Evolutionary conservation across 208 protist genomes (phyloP).

Genomic region (Wallacemonas sp.): DNA sequence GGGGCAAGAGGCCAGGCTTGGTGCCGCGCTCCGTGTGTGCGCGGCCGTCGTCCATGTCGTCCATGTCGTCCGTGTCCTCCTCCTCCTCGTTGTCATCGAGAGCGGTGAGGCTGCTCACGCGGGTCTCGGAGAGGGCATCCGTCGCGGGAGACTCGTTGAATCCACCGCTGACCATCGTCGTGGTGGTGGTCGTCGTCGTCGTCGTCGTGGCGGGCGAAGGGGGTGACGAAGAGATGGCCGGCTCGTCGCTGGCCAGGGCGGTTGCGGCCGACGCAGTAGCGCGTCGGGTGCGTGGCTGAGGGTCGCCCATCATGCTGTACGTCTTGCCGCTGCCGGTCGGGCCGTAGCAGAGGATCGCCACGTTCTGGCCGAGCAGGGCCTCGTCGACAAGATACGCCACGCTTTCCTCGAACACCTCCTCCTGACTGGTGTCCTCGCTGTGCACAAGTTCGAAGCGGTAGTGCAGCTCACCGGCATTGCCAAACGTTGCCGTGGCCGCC

Average conservation of each 20-base stretch:
- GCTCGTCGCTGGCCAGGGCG: no score
- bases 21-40: slow-evolving; percentile 21
- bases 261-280: slow-evolving; percentile 2
- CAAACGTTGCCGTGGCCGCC: slow-evolving; percentile 21
- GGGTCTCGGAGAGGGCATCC: slow-evolving; percentile 9
- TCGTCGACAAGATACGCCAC: slow-evolving; percentile 80
- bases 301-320: slow-evolving; percentile 88
- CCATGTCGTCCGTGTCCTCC: slow-evolving; percentile 13
- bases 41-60: slow-evolving; percentile 20
- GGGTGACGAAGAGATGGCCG: not conserved
- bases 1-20: no score
- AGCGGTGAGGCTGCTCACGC: slow-evolving; percentile 15
- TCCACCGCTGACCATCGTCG: not conserved
- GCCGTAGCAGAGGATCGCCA: slow-evolving; percentile 86
- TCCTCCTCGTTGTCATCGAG: slow-evolving; percentile 11
- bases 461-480: slow-evolving; percentile 59
- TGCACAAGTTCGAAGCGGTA: slow-evolving; percentile 87
- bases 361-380: slow-evolving; percentile 80
- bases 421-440: slow-evolving; percentile 77
- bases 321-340: slow-evolving; percentile 91
- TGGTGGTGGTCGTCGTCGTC: not conserved
- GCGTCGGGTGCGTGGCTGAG: slow-evolving; percentile 7
- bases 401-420: slow-evolving; percentile 91
- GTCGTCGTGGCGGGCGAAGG: not conserved
- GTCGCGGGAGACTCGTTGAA: slow-evolving; percentile 8